These are phyloP conservation scores for Penicillium glabrum DNA, from an alignment of 2,329 filamentous ascomycete species.

Conservation along the genomic window DNA sequence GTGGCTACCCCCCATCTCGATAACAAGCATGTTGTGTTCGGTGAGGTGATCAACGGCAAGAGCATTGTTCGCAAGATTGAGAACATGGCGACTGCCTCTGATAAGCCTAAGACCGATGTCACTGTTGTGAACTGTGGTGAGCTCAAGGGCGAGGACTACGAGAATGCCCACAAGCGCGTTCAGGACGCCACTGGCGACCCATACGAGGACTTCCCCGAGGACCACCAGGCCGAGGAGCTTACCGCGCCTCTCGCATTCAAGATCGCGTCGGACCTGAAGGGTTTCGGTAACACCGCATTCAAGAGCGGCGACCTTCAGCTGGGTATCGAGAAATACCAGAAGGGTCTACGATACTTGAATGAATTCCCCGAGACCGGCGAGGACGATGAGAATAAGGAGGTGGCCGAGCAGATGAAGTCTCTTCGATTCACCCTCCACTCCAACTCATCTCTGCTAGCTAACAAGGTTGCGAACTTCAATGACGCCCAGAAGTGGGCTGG, in stretches of 20 bases:
- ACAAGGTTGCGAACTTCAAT: slow-evolving; percentile 72
- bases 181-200: slow-evolving; percentile 82
- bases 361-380: slow-evolving; percentile 73
- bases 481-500: slow-evolving; percentile 70
- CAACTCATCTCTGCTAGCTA: slow-evolving; percentile 81
- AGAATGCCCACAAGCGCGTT: slow-evolving; percentile 64
- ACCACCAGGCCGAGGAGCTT: slow-evolving; percentile 64
- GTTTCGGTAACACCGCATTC: slow-evolving; percentile 89
- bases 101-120: slow-evolving; percentile 75
- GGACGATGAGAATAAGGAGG: slow-evolving; percentile 63
- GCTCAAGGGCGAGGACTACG: slow-evolving; percentile 69
- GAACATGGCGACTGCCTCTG: slow-evolving; percentile 72
- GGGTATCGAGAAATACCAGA: slow-evolving; percentile 89
- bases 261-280: slow-evolving; percentile 84
- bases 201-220: slow-evolving; percentile 95
- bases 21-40: slow-evolving; percentile 96
- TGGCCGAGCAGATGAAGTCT: slow-evolving; percentile 65
- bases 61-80: slow-evolving; percentile 87
- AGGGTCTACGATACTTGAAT: slow-evolving; percentile 84
- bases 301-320: slow-evolving; percentile 70
- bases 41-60: slow-evolving; percentile 90
- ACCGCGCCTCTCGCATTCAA: slow-evolving; percentile 68
- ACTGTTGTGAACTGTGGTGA: slow-evolving; percentile 83
- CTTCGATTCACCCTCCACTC: slow-evolving; percentile 84
- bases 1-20: slow-evolving; percentile 93